Evolutionary conservation across 1,139 yeast species (phyloP).

Genomic region (Pichia sp.): DNA sequence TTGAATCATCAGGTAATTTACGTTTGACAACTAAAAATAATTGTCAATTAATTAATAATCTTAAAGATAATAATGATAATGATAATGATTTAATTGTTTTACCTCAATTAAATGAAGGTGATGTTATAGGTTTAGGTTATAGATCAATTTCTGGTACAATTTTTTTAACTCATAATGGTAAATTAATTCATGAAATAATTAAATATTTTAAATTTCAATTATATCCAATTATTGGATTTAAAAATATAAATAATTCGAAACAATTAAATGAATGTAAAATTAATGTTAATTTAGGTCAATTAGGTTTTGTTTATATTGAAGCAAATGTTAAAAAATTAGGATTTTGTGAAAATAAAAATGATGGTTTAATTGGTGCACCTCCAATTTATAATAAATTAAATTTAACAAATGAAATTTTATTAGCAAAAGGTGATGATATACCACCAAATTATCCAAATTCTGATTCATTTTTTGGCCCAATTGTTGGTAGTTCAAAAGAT

Average conservation of each 20-base stretch:
- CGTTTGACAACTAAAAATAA: conserved; percentile 49
- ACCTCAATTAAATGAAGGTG: conserved; percentile 76
- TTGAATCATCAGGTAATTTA: conserved; percentile 78
- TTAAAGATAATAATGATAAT: conserved; percentile 21
- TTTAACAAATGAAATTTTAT: conserved; percentile 39
- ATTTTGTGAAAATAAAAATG: conserved; percentile 64
- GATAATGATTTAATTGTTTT: conserved; percentile 70
- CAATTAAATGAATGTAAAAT: conserved; percentile 59
- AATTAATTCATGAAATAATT: conserved; percentile 75
- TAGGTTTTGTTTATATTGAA: conserved; percentile 90
- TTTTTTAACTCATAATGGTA: conserved; percentile 88
- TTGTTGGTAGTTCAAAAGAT: conserved; percentile 5
- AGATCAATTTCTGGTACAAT: conserved; percentile 73
- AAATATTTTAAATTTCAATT: conserved; percentile 74
- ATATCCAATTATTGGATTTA: conserved; percentile 86
- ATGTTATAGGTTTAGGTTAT: conserved; percentile 89
- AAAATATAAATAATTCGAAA: conserved; percentile 20
- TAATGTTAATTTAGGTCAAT: conserved; percentile 82
- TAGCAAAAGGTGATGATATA: conserved; percentile 67
- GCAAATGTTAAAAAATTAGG: conserved; percentile 94
- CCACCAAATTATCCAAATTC: conserved; percentile 67
- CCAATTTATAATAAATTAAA: conserved; percentile 52
- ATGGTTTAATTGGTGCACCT: conserved; percentile 69
- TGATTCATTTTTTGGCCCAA: conserved; percentile 55
- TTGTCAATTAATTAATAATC: too few relatives aligned